phyloP scores from a whole-genome alignment of 1,139 yeast genomes.

The Pichia sp. region DNA sequence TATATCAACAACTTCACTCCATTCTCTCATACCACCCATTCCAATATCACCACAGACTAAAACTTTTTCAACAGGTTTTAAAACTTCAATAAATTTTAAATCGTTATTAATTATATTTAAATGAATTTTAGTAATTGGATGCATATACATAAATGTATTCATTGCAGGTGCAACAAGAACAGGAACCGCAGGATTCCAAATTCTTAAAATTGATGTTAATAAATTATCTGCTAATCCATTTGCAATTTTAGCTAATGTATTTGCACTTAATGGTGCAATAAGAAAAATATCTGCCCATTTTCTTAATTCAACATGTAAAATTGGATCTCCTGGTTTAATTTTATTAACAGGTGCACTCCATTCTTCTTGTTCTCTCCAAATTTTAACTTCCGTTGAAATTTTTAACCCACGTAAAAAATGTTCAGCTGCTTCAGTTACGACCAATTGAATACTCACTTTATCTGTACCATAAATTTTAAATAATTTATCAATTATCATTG shows the following conservation, averaged over 20 bases:
- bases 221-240: slow-evolving; percentile 90
- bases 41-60: slow-evolving; percentile 95
- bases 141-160: slow-evolving; percentile 95
- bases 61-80: slow-evolving; percentile 90
- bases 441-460: slow-evolving; percentile 74
- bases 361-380: slow-evolving; percentile 93
- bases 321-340: slow-evolving; percentile 44
- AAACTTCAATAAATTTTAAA: slow-evolving; percentile 69
- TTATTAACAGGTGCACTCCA: slow-evolving; percentile 57
- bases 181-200: slow-evolving; percentile 90
- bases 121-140: slow-evolving; percentile 87
- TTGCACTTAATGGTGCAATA: slow-evolving; percentile 91
- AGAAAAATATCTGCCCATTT: slow-evolving; percentile 94
- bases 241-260: slow-evolving; percentile 83
- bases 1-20: slow-evolving; percentile 86
- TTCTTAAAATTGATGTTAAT: slow-evolving; percentile 73
- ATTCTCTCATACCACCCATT: slow-evolving; percentile 97
- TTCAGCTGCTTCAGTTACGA: slow-evolving; percentile 76
- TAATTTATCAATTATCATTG: slow-evolving; percentile 74
- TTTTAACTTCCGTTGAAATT: slow-evolving; percentile 73
- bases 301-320: slow-evolving; percentile 80
- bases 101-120: slow-evolving; percentile 53
- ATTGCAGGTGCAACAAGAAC: slow-evolving; percentile 92
- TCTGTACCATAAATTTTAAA: slow-evolving; percentile 68
- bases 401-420: slow-evolving; percentile 77